Percentiles rank a stretch among this genome's conserved stretches.
phyloP scores from a whole-genome alignment of 768 basidiomycete species.

The Exsudoporus frostii region DNA sequence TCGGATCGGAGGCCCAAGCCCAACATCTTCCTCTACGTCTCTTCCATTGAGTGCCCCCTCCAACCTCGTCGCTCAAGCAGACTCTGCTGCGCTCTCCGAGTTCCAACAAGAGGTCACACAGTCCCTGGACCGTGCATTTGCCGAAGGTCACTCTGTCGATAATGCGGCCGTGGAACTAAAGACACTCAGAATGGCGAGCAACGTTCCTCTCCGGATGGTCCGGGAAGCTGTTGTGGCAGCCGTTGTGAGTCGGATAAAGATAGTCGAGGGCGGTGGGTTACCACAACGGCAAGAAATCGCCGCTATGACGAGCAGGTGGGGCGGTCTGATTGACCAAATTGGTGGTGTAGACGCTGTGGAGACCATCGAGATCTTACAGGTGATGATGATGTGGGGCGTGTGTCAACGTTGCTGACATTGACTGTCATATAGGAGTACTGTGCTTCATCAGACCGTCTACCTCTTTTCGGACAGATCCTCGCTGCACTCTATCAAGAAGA shows the following conservation, averaged over 20 bases:
- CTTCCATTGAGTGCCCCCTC: constrained; percentile 40
- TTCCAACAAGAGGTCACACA: constrained; percentile 76
- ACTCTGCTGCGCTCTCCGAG: constrained; percentile 55
- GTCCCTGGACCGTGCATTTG: constrained; percentile 88
- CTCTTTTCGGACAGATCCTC: constrained; percentile 81
- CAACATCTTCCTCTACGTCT: constrained; percentile 48
- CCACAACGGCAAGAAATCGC: constrained; percentile 66
- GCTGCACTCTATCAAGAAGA: constrained; percentile 89
- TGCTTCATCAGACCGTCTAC: constrained; percentile 56
- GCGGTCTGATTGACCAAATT: constrained; percentile 72
- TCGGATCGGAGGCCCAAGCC: constrained; percentile 31
- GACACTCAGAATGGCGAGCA: constrained; percentile 95
- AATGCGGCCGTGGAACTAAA: constrained; percentile 94
- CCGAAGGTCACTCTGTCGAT: constrained; percentile 87
- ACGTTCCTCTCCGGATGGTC: constrained; percentile 83
- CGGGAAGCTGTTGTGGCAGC: constrained; percentile 86
- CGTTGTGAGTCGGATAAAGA: constrained; percentile 67
- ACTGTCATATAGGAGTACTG: constrained; percentile 53
- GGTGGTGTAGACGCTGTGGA: constrained; percentile 82
- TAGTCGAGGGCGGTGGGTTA: constrained; percentile 53
- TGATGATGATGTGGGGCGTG: constrained; percentile 23
- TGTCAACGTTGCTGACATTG: background rate
- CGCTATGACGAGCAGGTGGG: constrained; percentile 73
- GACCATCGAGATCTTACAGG: constrained; percentile 77
- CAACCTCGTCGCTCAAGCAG: constrained; percentile 36